Evolutionary conservation across 2,329 filamentous ascomycete genomes (phyloP), one percentile per base, ranked within the genome.

Genomic region (Paraconiothyrium brasiliense): DNA sequence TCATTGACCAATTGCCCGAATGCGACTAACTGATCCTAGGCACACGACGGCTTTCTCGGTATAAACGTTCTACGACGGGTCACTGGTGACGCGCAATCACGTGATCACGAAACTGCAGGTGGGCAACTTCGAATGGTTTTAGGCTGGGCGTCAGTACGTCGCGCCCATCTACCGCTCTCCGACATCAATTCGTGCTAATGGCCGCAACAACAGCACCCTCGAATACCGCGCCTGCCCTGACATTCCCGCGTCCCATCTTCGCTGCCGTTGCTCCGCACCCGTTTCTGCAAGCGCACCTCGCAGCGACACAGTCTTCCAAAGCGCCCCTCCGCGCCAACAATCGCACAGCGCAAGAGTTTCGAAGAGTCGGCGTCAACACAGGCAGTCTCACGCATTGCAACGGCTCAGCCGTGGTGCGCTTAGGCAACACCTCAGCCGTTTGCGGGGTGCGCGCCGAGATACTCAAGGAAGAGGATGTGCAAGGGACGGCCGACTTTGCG

Each of bases 381-480:
- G 91, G 92, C 30, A 95, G 92, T 24, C 84, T 99, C 54, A 92
- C 93, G 0, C 93, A 99, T 78, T 91, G 93, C 59, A 90, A 97
- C 75, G 95, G 95, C 55, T 96, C 92, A 71, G 91, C 94, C 0
- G 90, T 98, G 0, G 91, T 98, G 54, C 88, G 95, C 39, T 84
- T 92, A 55, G 95, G 95, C 50, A 92, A 96, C 78, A 98, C 94
- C 1, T 93, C 93, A 0, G 92, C 94, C n/a, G 94, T 99, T 41
- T 97, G 94, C 76, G 95, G 94, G 60, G 89, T 99, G 22, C 89
- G 94, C 48, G 94, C 86, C 56, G 95, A 99, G 80, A 89, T 97
- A 7, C 83, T 99, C 30, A 84, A 89, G 51, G 89, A 91, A 2
- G 85, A 86, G 54, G 89, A 92, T 75, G 92, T 96, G 61, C 89